Percentiles rank a stretch among this genome's conserved stretches.
Conservation (phyloP, 768 basidiomycete genomes). For the Russula ochroleuca region DNA sequence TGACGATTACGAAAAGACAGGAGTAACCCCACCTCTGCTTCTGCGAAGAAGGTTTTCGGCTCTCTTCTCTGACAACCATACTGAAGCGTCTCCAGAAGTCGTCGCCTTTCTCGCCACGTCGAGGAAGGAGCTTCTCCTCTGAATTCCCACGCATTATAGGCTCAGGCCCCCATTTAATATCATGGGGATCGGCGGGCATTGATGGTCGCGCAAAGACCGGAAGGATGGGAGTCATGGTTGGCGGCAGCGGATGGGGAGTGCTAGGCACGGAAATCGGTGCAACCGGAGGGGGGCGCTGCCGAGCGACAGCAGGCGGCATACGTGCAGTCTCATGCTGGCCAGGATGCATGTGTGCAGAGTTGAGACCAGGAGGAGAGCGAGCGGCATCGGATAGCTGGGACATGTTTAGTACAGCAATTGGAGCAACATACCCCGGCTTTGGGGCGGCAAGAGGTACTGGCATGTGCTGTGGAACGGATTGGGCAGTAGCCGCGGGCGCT, state of each 20-base stretch:
- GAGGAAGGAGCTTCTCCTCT: constrained; percentile 64
- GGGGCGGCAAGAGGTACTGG: constrained; percentile 57
- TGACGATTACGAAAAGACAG: neutral
- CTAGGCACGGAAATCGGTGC: constrained; percentile 42
- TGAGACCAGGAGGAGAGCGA: constrained; percentile 37
- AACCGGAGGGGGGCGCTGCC: constrained; percentile 34
- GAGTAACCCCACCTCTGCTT: constrained; percentile 42
- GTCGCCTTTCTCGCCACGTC: constrained; percentile 68
- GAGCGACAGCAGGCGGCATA: constrained; percentile 27
- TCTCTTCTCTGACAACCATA: constrained; percentile 72
- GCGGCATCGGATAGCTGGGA: constrained; percentile 38
- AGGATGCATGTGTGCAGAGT: constrained; percentile 21
- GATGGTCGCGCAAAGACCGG: constrained; percentile 70
- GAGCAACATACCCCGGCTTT: constrained; percentile 68
- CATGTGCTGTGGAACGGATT: constrained; percentile 22
- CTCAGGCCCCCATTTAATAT: constrained; percentile 37
- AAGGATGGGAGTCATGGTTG: constrained; percentile 73
- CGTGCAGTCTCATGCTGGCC: constrained; percentile 30
- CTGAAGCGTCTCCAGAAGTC: constrained; percentile 87
- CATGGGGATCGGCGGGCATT: constrained; percentile 36
- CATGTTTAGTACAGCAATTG: constrained; percentile 60
- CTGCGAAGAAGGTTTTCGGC: constrained; percentile 37
- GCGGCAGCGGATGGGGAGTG: constrained; percentile 67
- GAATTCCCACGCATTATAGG: constrained; percentile 63
- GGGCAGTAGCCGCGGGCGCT: constrained; percentile 11